Evolutionary conservation across 345 rosid genomes (phyloP).

Genomic region (Kandelia obovata): DNA sequence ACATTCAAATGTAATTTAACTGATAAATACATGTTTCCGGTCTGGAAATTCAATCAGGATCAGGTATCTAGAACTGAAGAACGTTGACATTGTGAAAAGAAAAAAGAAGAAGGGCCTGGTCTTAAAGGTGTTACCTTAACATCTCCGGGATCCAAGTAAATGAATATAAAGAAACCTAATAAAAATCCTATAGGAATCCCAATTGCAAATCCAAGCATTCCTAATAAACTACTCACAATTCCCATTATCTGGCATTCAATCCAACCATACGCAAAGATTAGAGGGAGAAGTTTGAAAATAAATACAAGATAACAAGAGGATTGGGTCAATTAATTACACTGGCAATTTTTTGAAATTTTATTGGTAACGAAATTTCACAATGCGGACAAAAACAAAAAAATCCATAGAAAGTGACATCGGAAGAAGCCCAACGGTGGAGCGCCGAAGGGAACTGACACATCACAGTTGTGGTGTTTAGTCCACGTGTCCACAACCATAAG

Average conservation of each 20-base stretch:
- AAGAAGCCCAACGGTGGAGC: not conserved
- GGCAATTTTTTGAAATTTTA: no score
- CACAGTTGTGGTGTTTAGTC: no score
- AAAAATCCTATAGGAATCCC: conserved; percentile 39
- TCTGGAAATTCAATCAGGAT: no score
- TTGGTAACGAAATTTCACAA: not conserved
- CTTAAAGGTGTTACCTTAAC: conserved; percentile 28
- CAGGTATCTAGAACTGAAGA: not conserved
- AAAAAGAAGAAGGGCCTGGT: not conserved
- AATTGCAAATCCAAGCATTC: conserved; percentile 36
- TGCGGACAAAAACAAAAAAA: not conserved
- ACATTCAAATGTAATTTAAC: no score
- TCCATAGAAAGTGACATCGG: conserved; percentile 1
- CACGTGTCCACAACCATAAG: no score
- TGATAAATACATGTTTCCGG: no score
- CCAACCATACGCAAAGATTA: conserved; percentile 1
- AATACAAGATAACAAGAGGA: no score
- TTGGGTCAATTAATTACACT: no score
- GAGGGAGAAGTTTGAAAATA: no score
- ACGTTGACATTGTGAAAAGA: not conserved
- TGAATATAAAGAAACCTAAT: conserved; percentile 37
- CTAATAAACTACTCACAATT: conserved; percentile 30
- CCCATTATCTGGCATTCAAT: conserved; percentile 26
- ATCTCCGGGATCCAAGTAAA: conserved; percentile 20
- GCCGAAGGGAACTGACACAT: no score